These are phyloP conservation scores for Exsudoporus floridanus DNA, from an alignment of 1,284 basidiomycete genomes.

Conservation along the genomic window DNA sequence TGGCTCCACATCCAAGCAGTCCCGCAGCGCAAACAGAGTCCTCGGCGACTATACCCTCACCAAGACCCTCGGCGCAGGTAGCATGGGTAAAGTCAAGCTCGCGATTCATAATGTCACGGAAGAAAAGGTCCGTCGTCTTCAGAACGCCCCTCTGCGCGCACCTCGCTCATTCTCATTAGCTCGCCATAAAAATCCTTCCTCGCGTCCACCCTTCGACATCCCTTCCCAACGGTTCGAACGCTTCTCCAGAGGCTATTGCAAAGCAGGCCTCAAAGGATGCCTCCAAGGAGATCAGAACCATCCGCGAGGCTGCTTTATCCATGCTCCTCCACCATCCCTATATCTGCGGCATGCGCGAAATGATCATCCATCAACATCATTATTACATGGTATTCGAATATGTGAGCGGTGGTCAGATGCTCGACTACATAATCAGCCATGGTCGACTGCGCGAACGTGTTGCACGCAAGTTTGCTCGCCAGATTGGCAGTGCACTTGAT, in stretches of 20 bases:
- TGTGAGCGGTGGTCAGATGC: constrained; percentile 98
- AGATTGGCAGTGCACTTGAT: constrained; percentile 93
- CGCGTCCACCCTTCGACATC: constrained; percentile 63
- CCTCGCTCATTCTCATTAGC: constrained; percentile 47
- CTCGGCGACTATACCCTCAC: constrained; percentile 95
- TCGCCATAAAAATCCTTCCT: constrained; percentile 98
- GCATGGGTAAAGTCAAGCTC: constrained; percentile 99
- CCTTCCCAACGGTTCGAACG: constrained; percentile 44
- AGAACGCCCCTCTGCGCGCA: background rate
- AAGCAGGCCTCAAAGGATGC: constrained; percentile 88
- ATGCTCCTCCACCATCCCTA: constrained; percentile 97
- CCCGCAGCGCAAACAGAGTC: constrained; percentile 55
- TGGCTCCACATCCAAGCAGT: constrained; percentile 33
- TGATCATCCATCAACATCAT: constrained; percentile 93
- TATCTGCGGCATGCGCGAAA: constrained; percentile 98
- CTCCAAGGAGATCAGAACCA: constrained; percentile 93
- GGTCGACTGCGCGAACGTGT: constrained; percentile 94
- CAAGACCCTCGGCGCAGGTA: constrained; percentile 96
- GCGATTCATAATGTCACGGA: constrained; percentile 87
- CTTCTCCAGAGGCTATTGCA: constrained; percentile 59
- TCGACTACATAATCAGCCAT: constrained; percentile 99
- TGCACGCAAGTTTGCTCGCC: constrained; percentile 94
- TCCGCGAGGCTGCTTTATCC: constrained; percentile 92
- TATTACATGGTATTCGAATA: constrained; percentile 99
- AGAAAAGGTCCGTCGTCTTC: constrained; percentile 74